Base-by-base conservation (phyloP, 2,329 filamentous ascomycete genomes). In the Apiospora kogelbergensis region DNA sequence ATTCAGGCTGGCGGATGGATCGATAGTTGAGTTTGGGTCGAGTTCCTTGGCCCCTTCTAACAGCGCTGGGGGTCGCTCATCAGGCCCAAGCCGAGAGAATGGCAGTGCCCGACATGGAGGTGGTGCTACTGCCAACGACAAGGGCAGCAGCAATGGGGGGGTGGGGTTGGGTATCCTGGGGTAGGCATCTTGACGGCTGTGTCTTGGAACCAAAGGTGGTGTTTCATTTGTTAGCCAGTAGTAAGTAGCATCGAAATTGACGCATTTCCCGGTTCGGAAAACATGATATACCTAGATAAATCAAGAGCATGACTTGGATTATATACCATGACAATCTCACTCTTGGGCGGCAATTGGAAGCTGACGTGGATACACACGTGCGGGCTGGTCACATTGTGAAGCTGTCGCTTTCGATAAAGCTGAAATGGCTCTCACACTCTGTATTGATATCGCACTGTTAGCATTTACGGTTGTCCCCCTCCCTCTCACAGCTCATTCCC, bases 1-100 rank as follows among this genome's bases (percentile, higher is more conserved):
- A 1, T 71, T 78, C 46, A 70, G 72, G 41, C 72, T 78, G 20
- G 71, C 73, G 17, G 70, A 77, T 42, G 76, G 76, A 3, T 71
- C 68, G 7, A 68, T 77, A 2, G 73, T 78, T 37, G 76, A 75
- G 66, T 78, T 78, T 42, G 77, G 76, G 11, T 46, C 42, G 22
- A 68, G 17, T 10, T 42, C 53, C 20, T 33, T 42, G 6, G 22
- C 6, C 17, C 53, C 30, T 13, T 33, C 30, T 3, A 37, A 40
- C 45, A 33, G 46, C n/a, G n/a, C 46, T 37, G 6, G 9, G 33
- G 22, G n/a, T 30, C 3, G 9, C n/a, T 17, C 17, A 17, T 7
- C 57, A 30, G 7, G 7, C n/a, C 13, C 48, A 13, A 26, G 17
- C 30, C 48, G 22, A 57, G 11, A 7, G 10, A 33, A 57, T 11